phyloP scores from a whole-genome alignment of 805 yeast species.

The Maudiozyma bulderi region DNA sequence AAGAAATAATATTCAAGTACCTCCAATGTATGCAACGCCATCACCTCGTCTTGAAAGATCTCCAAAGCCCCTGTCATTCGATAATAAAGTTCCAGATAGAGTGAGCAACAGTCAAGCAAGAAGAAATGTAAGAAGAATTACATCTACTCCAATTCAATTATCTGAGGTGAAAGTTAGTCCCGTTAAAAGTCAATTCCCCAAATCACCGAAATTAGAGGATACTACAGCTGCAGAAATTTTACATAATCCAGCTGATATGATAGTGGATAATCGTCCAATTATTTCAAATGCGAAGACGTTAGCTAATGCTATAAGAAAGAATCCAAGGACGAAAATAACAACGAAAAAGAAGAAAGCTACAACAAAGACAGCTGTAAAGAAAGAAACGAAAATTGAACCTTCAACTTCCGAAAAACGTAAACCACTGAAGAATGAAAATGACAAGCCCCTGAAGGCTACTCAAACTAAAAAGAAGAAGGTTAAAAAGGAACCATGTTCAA shows the following conservation, averaged over 20 bases:
- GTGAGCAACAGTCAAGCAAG: not conserved
- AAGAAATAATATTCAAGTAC: not conserved
- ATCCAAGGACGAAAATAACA: not conserved
- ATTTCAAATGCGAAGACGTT: slow-evolving; percentile 23
- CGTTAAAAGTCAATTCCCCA: not conserved
- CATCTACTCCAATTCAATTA: not conserved
- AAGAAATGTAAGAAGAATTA: not conserved
- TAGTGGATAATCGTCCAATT: slow-evolving; percentile 25
- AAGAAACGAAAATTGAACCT: not conserved
- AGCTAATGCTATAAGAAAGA: slow-evolving; percentile 19
- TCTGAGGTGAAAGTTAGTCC: not conserved
- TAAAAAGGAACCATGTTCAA: slow-evolving; percentile 14
- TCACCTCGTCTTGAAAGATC: not conserved
- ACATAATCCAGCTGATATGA: slow-evolving; percentile 23
- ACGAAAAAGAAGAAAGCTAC: not conserved
- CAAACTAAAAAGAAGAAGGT: slow-evolving; percentile 4
- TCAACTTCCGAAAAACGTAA: not conserved
- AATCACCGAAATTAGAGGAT: slow-evolving; percentile 7
- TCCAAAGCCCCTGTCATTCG: not conserved
- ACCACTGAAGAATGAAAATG: not conserved
- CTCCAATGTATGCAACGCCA: not conserved
- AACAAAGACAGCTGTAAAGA: not conserved
- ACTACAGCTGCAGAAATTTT: slow-evolving; percentile 29
- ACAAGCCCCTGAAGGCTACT: not conserved
- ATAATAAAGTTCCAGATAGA: not conserved